Evolutionary conservation across 2,329 filamentous ascomycete genomes (phyloP), one percentile per base, ranked within the genome.

Genomic region (Neodidymelliopsis sp.): DNA sequence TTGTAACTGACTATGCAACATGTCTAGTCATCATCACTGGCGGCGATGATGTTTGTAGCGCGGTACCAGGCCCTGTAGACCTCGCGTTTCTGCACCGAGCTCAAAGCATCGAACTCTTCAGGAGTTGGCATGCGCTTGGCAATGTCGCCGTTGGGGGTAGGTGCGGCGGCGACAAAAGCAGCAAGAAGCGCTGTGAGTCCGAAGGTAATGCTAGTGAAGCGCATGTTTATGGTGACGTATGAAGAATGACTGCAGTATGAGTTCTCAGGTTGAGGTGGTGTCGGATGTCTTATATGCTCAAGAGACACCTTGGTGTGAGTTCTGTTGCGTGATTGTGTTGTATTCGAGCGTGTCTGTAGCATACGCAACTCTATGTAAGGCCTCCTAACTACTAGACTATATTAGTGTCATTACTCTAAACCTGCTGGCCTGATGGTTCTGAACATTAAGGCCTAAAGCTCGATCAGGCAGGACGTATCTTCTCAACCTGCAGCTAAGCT

Each of bases 41-140:
- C 27, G n/a, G 38, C 19, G 12, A 41, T 31, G 38, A 41, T 41
- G 38, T 41, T 41, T 8, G 31, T 37, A 11, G 42, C 42, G 13
- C 42, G 33, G 18, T 45, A 29, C 38, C 38, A 41, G 2, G 42
- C 42, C 25, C 19, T 30, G 34, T 45, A 45, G 4, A 37, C 42
- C 16, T 45, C 42, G 27, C 42, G 33, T 23, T 45, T 45, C 42
- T 45, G 18, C 7, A 37, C 27, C 13, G 33, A 30, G 25, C n/a
- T 37, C 8, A 45, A 10, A 19, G 33, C 33, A 24, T 45, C 42
- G 19, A 45, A 45, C 25, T 45, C 12, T 13, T 45, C 42, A 19
- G 42, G 42, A 30, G 42, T 45, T n/a, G 42, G 34, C 33, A 45
- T 45, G 20, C 42, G 42, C 27, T 31, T 45, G 25, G 24, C 34